Evolutionary conservation across 2,329 filamentous ascomycete species (phyloP).

Genomic region (Pseudonectria buxi): DNA sequence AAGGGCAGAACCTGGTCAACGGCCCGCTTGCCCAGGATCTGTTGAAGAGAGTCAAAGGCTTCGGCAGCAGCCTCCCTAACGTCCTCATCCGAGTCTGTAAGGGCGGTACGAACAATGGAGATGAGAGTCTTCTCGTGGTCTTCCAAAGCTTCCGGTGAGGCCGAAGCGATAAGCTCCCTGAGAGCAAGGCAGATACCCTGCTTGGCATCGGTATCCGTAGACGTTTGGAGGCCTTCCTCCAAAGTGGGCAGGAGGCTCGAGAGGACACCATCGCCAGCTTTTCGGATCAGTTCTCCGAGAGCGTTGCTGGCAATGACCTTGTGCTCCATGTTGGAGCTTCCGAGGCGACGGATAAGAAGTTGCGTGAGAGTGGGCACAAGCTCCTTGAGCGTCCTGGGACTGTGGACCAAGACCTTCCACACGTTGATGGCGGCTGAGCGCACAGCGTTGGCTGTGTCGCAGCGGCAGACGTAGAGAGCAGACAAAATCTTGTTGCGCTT

Average conservation of each 20-base stretch:
- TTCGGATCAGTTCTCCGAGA: constrained; percentile 91
- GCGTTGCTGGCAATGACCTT: constrained; percentile 98
- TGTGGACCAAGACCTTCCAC: constrained; percentile 95
- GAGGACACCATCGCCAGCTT: constrained; percentile 89
- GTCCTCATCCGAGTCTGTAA: constrained; percentile 83
- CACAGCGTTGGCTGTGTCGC: constrained; percentile 89
- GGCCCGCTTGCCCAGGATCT: constrained; percentile 86
- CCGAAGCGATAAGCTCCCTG: constrained; percentile 85
- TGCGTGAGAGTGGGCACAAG: constrained; percentile 91
- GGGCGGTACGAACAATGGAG: constrained; percentile 83
- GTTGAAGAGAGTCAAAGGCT: constrained; percentile 91
- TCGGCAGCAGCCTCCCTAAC: constrained; percentile 95
- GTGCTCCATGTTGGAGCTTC: constrained; percentile 95
- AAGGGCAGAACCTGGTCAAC: constrained; percentile 93
- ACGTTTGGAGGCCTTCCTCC: constrained; percentile 81
- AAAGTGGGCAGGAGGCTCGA: constrained; percentile 83
- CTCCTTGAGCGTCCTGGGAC: constrained; percentile 87
- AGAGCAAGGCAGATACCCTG: constrained; percentile 97
- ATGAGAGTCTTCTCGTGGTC: constrained; percentile 94
- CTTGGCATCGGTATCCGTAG: constrained; percentile 85
- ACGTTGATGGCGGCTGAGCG: constrained; percentile 84
- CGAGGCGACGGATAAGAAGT: constrained; percentile 86
- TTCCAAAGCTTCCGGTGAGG: constrained; percentile 80
- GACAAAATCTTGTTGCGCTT: constrained; percentile 96
- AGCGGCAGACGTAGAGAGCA: constrained; percentile 94